Conservation (phyloP, 2,329 filamentous ascomycete genomes). For the Rutstroemia sp. region DNA sequence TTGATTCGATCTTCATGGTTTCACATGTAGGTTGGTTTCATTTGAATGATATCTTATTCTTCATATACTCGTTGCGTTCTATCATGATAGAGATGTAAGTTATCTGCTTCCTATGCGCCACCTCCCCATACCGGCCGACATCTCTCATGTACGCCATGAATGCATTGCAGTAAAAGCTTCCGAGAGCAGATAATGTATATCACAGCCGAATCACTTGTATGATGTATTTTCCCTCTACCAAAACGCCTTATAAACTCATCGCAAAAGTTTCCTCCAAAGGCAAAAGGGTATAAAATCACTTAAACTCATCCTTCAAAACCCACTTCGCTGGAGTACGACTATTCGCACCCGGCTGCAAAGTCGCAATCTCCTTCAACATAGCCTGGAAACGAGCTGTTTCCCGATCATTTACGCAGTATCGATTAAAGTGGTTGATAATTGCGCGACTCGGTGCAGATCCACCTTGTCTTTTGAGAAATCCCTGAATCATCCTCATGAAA, state of each 20-base stretch:
- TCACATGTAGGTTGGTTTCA: too few species aligned
- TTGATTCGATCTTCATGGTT: too few species aligned
- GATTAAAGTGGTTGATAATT: conserved; percentile 84
- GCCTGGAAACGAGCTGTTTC: conserved; percentile 74
- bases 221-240: neutral
- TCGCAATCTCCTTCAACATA: conserved; percentile 70
- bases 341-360: conserved; percentile 42
- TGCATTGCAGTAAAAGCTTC: too few species aligned
- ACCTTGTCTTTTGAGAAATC: conserved; percentile 71
- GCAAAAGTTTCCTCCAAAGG: neutral
- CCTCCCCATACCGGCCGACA: too few species aligned
- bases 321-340: conserved; percentile 27
- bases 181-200: too few species aligned
- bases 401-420: conserved; percentile 61
- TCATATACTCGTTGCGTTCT: too few species aligned
- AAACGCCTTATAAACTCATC: neutral
- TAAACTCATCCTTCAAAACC: conserved; percentile 30
- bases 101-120: too few species aligned
- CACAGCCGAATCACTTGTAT: too few species aligned
- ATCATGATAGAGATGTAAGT: too few species aligned
- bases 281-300: conserved; percentile 11
- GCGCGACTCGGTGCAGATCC: conserved; percentile 76
- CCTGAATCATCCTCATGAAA: conserved; percentile 65
- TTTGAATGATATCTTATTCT: too few species aligned
- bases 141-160: too few species aligned